These are phyloP conservation scores for Aureobasidium sp. DNA, from an alignment of 2,329 filamentous ascomycete genomes.

Conservation along the genomic window DNA sequence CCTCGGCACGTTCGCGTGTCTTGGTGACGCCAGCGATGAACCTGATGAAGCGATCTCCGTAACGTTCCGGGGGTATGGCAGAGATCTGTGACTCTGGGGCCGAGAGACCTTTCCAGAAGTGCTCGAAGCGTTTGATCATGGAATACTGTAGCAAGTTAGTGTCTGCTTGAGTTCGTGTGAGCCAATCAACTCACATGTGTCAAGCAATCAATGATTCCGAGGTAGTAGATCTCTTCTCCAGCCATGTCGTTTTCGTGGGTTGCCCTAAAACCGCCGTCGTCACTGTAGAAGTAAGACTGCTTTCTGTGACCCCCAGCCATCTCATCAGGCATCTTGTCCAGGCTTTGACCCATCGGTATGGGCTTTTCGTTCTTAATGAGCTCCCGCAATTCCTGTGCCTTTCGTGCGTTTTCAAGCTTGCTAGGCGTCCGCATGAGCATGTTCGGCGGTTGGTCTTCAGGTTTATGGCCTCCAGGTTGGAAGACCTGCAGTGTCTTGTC, in stretches of 20 bases:
- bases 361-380: conserved; percentile 91
- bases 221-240: conserved; percentile 91
- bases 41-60: conserved; percentile 87
- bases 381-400: conserved; percentile 82
- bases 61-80: conserved; percentile 79
- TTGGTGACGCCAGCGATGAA: conserved; percentile 90
- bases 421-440: conserved; percentile 84
- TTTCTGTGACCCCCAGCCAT: conserved; percentile 64
- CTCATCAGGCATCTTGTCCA: conserved; percentile 84
- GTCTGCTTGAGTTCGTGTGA: background rate
- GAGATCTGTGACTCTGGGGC: conserved; percentile 83
- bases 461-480: conserved; percentile 67
- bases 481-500: conserved; percentile 90
- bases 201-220: conserved; percentile 96
- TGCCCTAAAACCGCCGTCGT: conserved; percentile 87
- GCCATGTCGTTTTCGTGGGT: conserved; percentile 83
- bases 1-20: conserved; percentile 74
- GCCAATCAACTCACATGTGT: conserved; percentile 67
- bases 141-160: conserved; percentile 61
- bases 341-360: conserved; percentile 79
- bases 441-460: conserved; percentile 38
- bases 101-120: conserved; percentile 93
- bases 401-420: conserved; percentile 83
- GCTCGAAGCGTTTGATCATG: conserved; percentile 86
- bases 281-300: conserved; percentile 81